phyloP scores from a whole-genome alignment of 106 monocot genomes.

The Chionographis japonica region DNA sequence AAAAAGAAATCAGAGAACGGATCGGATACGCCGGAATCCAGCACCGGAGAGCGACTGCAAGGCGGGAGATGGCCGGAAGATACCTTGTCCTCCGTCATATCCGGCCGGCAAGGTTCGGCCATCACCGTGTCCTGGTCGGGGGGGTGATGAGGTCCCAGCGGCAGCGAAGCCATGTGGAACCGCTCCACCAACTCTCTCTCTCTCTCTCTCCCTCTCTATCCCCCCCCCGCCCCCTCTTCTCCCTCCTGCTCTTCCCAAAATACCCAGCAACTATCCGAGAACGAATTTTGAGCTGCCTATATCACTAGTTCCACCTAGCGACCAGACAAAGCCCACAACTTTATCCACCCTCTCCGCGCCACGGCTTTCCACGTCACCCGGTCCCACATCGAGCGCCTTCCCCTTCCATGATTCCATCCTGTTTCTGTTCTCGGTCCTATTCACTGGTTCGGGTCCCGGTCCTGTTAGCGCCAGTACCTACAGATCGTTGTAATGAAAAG shows the following conservation, averaged over 20 bases:
- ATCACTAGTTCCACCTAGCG: too few species aligned
- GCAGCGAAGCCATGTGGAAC: conserved; percentile 20
- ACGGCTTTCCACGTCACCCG: too few species aligned
- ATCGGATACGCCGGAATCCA: background rate
- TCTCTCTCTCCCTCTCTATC: background rate
- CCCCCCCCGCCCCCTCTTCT: background rate
- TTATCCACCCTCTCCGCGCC: too few species aligned
- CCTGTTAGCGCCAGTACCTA: too few species aligned
- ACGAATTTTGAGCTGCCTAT: too few species aligned
- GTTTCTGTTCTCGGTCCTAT: too few species aligned
- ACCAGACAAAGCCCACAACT: too few species aligned
- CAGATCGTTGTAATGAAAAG: too few species aligned
- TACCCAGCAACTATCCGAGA: background rate
- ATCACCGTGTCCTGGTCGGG: conserved; percentile 11
- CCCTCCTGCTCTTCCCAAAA: conserved; percentile 12
- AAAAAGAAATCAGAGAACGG: background rate
- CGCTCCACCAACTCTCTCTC: conserved; percentile 1
- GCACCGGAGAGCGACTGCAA: background rate
- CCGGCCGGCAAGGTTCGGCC: conserved; percentile 7
- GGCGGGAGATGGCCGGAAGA: background rate
- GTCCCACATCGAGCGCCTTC: too few species aligned
- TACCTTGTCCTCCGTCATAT: conserved; percentile 20
- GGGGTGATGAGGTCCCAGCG: conserved; percentile 5
- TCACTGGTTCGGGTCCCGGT: too few species aligned
- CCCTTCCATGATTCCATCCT: too few species aligned